These are phyloP conservation scores for Rutstroemia sp. DNA, from an alignment of 2,329 filamentous ascomycete species.

Conservation along the genomic window DNA sequence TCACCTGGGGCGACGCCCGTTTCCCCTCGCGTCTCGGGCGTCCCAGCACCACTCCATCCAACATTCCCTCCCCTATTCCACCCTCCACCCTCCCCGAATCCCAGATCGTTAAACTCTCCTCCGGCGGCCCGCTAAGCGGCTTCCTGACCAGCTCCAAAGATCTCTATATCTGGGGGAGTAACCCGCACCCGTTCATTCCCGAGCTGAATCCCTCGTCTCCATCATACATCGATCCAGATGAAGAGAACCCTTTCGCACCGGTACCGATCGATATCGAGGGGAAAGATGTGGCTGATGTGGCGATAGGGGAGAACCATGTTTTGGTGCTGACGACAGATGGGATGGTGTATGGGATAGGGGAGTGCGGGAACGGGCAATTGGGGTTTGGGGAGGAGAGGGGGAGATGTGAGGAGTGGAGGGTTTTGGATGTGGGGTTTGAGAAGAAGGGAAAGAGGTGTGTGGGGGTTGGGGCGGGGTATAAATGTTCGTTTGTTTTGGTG, in stretches of 20 bases:
- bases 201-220: not conserved
- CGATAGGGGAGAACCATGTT: conserved; percentile 51
- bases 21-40: conserved; percentile 51
- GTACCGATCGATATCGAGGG: conserved; percentile 32
- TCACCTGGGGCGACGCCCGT: conserved; percentile 49
- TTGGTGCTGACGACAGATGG: conserved; percentile 44
- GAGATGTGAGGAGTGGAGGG: conserved; percentile 19
- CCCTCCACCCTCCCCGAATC: conserved; percentile 44
- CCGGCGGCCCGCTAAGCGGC: conserved; percentile 48
- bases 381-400: conserved; percentile 33
- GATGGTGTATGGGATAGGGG: conserved; percentile 47
- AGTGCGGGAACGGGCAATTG: conserved; percentile 52
- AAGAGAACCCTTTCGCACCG: conserved; percentile 8
- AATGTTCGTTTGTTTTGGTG: conserved; percentile 28
- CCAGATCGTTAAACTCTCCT: conserved; percentile 43
- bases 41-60: conserved; percentile 38
- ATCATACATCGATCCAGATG: not conserved
- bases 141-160: conserved; percentile 51
- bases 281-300: conserved; percentile 48
- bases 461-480: conserved; percentile 26
- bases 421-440: conserved; percentile 18
- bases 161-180: conserved; percentile 54
- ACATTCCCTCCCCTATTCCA: conserved; percentile 38
- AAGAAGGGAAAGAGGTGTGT: conserved; percentile 16
- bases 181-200: conserved; percentile 15